A percentile compares a stretch with the other conserved stretches of the same genome.
These are phyloP conservation scores for Juncus effusus DNA, from an alignment of 176 grass and related monocot species.

Conservation along the genomic window DNA sequence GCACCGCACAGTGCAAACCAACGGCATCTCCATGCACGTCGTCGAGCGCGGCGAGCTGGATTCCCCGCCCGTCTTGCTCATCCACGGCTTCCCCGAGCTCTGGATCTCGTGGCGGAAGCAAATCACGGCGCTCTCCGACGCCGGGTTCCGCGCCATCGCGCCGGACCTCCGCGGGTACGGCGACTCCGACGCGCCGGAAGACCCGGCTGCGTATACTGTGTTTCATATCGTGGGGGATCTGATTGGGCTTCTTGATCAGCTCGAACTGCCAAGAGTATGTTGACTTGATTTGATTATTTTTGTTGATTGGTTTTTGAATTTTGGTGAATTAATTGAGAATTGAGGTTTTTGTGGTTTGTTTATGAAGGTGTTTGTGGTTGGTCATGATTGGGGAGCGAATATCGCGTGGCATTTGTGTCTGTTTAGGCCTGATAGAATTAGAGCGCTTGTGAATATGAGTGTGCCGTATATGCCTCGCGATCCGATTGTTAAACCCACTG, in stretches of 20 bases:
- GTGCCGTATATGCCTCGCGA: constrained; percentile 38
- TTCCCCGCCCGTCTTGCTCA: constrained; percentile 37
- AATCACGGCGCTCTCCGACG: constrained; percentile 39
- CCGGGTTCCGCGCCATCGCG: constrained; percentile 44
- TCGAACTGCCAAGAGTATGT: constrained; percentile 38
- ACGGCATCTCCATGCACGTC: constrained; percentile 51
- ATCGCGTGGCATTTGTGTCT: constrained; percentile 52
- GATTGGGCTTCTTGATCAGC: constrained; percentile 39
- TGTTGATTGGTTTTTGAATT: too few species aligned
- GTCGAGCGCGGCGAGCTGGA: constrained; percentile 37
- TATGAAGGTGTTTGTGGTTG: constrained; percentile 54
- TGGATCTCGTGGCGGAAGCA: constrained; percentile 66
- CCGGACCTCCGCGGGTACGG: constrained; percentile 55
- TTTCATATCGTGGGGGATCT: constrained; percentile 52
- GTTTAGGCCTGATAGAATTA: constrained; percentile 55
- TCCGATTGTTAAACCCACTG: not conserved
- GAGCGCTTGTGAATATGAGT: constrained; percentile 35
- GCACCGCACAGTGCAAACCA: constrained; percentile 37
- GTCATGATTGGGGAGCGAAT: constrained; percentile 49
- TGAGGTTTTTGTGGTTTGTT: not conserved
- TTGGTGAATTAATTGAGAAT: too few species aligned
- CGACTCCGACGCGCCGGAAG: constrained; percentile 32
- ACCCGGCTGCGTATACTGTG: constrained; percentile 34
- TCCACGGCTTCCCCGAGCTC: constrained; percentile 74
- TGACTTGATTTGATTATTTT: not conserved